Base-by-base conservation (phyloP, 805 yeast species). In the Cyberlindnera mrakii region DNA sequence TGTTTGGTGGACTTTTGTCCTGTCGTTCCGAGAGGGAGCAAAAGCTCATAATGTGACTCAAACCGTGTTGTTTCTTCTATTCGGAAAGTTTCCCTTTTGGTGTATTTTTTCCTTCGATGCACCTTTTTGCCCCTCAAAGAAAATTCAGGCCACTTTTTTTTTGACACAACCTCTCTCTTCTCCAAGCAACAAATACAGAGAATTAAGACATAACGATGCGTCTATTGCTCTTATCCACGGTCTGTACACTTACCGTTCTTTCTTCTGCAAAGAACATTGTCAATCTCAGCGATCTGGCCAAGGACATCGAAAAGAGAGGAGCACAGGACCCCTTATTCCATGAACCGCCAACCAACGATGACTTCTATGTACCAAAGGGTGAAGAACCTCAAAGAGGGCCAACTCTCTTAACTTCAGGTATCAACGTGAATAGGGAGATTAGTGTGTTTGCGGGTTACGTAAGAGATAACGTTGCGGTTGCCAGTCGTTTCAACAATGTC, bases 381-480 rank as follows among this genome's bases (percentile, higher is more conserved):
- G 62, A 58, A 37, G 50, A 52, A n/a, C 62, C 62, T 16, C 54
- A 51, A 43, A 44, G 32, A 5, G 62, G 62, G 1, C 62, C 60
- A 8, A 54, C 54, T 11, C 37, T 58, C 14, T 42, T 58, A 17
- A 57, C 65, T 10, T 64, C 70, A 3, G 55, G 60, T 6, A 42
- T 66, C 11, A 52, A 64, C 16, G 51, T 60, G 18, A 44, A 57
- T 42, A 59, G 54, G 14, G 71, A 73, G 17, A 70, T 84, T 35
- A 70, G 82, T 14, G 71, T 85, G 8, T 82, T 86, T 59, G 72
- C 88, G 3, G 74, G 80, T 1, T 85, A 85, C 57, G 64, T 83
- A n/a, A 72, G 95, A 46, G 85, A 83, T 52, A 70, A 77, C 55
- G 64, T 71, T 14, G 72, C 67, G 11, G 55, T 82, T 23, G 70